Evolutionary conservation across 768 basidiomycete species (phyloP), one percentile per base, ranked within the genome.

Genomic region (Russula emetica): DNA sequence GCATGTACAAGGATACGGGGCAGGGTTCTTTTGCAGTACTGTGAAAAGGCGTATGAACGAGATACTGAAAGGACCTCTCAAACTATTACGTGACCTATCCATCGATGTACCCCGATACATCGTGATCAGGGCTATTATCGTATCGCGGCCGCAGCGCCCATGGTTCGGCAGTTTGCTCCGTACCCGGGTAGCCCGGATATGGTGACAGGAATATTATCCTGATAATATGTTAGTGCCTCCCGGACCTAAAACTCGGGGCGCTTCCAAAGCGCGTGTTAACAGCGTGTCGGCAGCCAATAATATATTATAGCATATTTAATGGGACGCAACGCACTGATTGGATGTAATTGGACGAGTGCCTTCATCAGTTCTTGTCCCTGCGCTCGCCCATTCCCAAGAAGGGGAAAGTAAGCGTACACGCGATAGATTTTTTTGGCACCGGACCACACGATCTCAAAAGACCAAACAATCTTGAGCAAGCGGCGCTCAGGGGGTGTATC

Each of bases 211-310:
- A 55, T 55, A 60, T 64, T 64, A 64, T 54, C 63, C 63, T 51
- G 63, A 55, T 64, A 64, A 64, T 60, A 64, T 64, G 63, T 64
- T 64, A 30, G 63, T 64, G 53, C 63, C 63, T 60, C 63, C 63
- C 52, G 63, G 63, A 44, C 63, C 63, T 51, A 64, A 60, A 20
- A 64, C 58, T 42, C 63, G 53, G 47, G 59, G 63, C 30, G 63
- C 63, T 64, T 64, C 63, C 63, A 47, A n/a, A 40, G 30, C 63
- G 58, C 63, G 54, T 64, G 63, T 64, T 60, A 64, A 60, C 63
- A 64, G 52, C 63, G 63, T 64, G 63, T 55, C 58, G n/a, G 9
- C 44, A 55, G 34, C 47, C 36, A 60, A 32, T 54, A 34, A 47
- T 54, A 59, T 32, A 55, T n/a, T n/a, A n/a, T n/a, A n/a, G n/a